Percentiles rank a stretch among this genome's conserved stretches.
phyloP scores from a whole-genome alignment of 441 rosid genomes.

The Mallotus japonicus region DNA sequence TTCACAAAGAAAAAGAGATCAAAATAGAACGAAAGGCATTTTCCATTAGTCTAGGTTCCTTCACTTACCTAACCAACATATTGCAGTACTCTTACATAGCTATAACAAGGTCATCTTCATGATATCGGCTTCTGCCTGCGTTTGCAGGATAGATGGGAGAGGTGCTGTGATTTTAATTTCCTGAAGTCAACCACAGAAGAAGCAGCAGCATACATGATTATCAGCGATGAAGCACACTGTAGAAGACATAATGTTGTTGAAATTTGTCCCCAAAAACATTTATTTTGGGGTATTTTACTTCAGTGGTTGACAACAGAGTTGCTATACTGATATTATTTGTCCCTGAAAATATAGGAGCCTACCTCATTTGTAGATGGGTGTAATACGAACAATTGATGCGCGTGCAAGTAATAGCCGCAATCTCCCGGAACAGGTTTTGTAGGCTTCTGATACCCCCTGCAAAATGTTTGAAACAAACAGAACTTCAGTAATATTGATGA shows the following conservation, averaged over 20 bases:
- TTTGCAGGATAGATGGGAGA: conserved; percentile 52
- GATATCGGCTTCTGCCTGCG: conserved; percentile 29
- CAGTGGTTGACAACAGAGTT: background rate
- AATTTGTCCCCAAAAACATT: no score
- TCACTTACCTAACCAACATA: no score
- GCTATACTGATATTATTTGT: no score
- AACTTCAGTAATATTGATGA: background rate
- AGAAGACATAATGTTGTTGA: no score
- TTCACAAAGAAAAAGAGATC: no score
- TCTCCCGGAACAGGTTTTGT: conserved; percentile 84
- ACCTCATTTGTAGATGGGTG: conserved; percentile 66
- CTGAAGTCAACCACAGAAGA: conserved; percentile 27
- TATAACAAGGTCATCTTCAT: background rate
- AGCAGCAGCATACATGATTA: background rate
- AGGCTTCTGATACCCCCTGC: conserved; percentile 77
- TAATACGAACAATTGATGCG: conserved; percentile 54
- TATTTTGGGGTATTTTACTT: no score
- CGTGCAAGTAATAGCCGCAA: conserved; percentile 85
- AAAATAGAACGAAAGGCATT: no score
- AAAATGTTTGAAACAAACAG: background rate
- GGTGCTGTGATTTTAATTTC: conserved; percentile 55
- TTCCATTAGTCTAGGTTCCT: no score
- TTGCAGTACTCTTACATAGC: background rate
- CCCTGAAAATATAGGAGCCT: background rate
- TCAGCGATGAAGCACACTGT: background rate